A percentile compares a stretch with the other conserved stretches of the same genome.
Conservation (phyloP, 306 rosid species). For the Hippophae gyantsensis region DNA sequence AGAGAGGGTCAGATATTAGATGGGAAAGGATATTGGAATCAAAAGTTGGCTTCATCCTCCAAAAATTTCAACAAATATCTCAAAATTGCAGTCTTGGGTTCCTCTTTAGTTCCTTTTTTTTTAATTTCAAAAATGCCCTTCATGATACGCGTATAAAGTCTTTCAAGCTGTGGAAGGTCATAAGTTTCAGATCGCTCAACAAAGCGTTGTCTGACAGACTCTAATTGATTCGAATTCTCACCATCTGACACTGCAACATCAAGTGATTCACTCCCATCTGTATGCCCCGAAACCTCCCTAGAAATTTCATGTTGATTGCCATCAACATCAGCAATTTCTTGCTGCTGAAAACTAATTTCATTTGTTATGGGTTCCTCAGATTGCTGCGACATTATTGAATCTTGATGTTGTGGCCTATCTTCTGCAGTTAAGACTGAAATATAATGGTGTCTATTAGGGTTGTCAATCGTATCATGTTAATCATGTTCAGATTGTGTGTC, state of each 20-base stretch:
- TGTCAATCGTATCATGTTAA: background rate
- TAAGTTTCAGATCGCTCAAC: slow-evolving; percentile 48
- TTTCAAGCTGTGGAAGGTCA: slow-evolving; percentile 76
- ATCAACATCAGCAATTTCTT: slow-evolving; percentile 27
- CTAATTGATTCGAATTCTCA: slow-evolving; percentile 43
- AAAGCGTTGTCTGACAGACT: slow-evolving; percentile 42
- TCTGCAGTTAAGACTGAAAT: slow-evolving; percentile 33
- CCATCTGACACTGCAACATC: slow-evolving; percentile 37
- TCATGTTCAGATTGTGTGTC: background rate
- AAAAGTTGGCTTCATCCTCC: slow-evolving; percentile 77
- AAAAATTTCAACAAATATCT: slow-evolving; percentile 53
- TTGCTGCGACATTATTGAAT: slow-evolving; percentile 25
- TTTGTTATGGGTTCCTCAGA: slow-evolving; percentile 37
- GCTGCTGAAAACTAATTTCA: slow-evolving; percentile 28
- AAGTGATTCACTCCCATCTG: slow-evolving; percentile 24
- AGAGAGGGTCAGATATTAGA: background rate
- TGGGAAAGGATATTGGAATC: slow-evolving; percentile 1
- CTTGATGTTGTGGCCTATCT: slow-evolving; percentile 41
- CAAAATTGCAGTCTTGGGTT: slow-evolving; percentile 50
- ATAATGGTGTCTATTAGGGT: slow-evolving; percentile 2
- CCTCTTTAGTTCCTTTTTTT: slow-evolving; percentile 31
- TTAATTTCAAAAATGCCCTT: slow-evolving; percentile 70
- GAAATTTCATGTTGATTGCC: slow-evolving; percentile 28
- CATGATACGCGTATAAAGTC: slow-evolving; percentile 79
- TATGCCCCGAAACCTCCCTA: slow-evolving; percentile 29